Conservation (phyloP, 2,329 filamentous ascomycete genomes). For the Beauveria caledonica region DNA sequence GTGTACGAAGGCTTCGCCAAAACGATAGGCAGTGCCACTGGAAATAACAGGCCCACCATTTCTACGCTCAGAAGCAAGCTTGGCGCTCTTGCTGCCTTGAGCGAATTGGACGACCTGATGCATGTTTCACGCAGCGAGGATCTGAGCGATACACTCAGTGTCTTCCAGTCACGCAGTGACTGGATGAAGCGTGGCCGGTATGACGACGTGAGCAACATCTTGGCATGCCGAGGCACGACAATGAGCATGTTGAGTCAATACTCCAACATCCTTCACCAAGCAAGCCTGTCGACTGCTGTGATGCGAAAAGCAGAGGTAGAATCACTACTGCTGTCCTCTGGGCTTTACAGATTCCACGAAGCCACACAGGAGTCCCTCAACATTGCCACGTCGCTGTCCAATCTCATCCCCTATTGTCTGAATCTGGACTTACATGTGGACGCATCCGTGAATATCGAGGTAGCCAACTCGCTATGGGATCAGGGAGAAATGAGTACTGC, state of each 20-base stretch:
- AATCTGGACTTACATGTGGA: conserved; percentile 68
- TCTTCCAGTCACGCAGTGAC: conserved; percentile 55
- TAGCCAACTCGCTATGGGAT: conserved; percentile 87
- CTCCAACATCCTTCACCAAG: conserved; percentile 49
- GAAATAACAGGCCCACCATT: conserved; percentile 37
- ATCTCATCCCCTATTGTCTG: conserved; percentile 62
- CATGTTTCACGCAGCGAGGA: conserved; percentile 51
- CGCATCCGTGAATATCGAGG: conserved; percentile 69
- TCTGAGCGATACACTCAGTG: conserved; percentile 51
- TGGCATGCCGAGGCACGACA: conserved; percentile 76
- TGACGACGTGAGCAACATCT: conserved; percentile 68
- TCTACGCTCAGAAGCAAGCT: conserved; percentile 46
- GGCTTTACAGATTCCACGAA: conserved; percentile 69
- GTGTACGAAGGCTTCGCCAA: conserved; percentile 56
- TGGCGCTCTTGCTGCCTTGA: conserved; percentile 60
- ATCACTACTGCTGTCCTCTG: conserved; percentile 66
- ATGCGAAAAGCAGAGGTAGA: conserved; percentile 66
- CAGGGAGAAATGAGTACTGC: conserved; percentile 84
- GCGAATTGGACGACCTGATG: conserved; percentile 74
- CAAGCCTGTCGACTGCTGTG: conserved; percentile 53
- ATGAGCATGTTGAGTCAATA: conserved; percentile 72
- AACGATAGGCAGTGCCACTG: conserved; percentile 50
- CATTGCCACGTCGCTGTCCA: conserved; percentile 72
- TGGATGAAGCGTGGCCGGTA: conserved; percentile 84
- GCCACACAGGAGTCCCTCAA: conserved; percentile 82